These are phyloP conservation scores for Lipomyces japonicus DNA, from an alignment of 805 yeast genomes.

Conservation along the genomic window DNA sequence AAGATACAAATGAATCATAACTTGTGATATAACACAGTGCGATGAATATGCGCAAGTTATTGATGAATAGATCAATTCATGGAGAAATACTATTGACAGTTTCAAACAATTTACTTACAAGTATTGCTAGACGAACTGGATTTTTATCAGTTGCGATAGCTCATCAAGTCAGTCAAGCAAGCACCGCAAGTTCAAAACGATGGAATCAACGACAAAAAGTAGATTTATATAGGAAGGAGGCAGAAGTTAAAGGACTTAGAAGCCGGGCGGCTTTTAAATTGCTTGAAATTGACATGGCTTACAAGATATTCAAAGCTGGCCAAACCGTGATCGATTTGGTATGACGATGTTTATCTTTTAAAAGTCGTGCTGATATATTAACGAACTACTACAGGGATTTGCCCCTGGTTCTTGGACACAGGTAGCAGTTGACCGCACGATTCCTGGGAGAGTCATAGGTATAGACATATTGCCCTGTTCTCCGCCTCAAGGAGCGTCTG, in stretches of 20 bases:
- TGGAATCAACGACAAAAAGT: slow-evolving; percentile 72
- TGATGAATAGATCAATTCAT: too few relatives aligned
- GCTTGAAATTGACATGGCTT: slow-evolving; percentile 61
- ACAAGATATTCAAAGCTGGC: slow-evolving; percentile 52
- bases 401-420: slow-evolving; percentile 97
- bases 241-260: slow-evolving; percentile 57
- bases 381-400: slow-evolving; percentile 46
- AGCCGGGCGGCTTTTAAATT: slow-evolving; percentile 93
- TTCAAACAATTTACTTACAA: too few relatives aligned
- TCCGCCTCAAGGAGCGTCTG: slow-evolving; percentile 76
- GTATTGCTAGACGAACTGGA: too few relatives aligned
- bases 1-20: too few relatives aligned
- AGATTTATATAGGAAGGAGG: slow-evolving; percentile 65
- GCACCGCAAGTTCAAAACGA: slow-evolving; percentile 44
- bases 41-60: too few relatives aligned
- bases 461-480: slow-evolving; percentile 74
- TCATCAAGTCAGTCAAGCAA: too few relatives aligned
- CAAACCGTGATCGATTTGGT: slow-evolving; percentile 74
- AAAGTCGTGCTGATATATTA: neutral
- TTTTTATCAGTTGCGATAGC: too few relatives aligned
- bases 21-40: too few relatives aligned
- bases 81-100: too few relatives aligned
- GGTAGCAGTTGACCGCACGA: slow-evolving; percentile 58
- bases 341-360: slow-evolving; percentile 8
- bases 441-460: slow-evolving; percentile 63